These are phyloP conservation scores for Lepidium africanum DNA, from an alignment of 345 rosid genomes.

Conservation along the genomic window DNA sequence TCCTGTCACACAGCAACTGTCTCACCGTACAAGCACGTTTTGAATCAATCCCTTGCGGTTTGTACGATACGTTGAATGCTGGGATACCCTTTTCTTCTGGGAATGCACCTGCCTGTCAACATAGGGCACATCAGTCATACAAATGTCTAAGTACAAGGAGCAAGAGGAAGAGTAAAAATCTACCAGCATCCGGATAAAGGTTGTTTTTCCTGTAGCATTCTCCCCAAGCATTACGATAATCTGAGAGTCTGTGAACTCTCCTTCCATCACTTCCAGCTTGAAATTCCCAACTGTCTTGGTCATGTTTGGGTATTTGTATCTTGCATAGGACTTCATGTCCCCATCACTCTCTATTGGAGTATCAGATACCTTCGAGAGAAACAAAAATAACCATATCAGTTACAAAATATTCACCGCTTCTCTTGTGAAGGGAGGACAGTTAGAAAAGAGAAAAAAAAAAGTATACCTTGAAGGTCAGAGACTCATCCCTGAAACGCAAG, in stretches of 20 bases:
- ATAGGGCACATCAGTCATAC: too few species aligned
- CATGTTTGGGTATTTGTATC: constrained; percentile 80
- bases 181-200: constrained; percentile 96
- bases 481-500: constrained; percentile 70
- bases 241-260: constrained; percentile 91
- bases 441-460: neutral
- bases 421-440: neutral
- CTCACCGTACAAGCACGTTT: constrained; percentile 56
- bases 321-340: constrained; percentile 76
- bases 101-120: constrained; percentile 59
- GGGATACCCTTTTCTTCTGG: constrained; percentile 63
- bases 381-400: neutral
- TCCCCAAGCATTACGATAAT: constrained; percentile 84
- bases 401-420: neutral
- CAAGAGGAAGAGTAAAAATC: neutral
- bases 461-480: constrained; percentile 69
- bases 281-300: constrained; percentile 64
- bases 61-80: constrained; percentile 83
- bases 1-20: constrained; percentile 55
- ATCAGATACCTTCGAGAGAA: constrained; percentile 67
- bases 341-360: constrained; percentile 70
- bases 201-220: constrained; percentile 89
- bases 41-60: constrained; percentile 79
- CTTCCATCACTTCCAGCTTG: constrained; percentile 61
- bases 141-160: neutral